Base-by-base conservation (phyloP, 2,329 filamentous ascomycete genomes). In the Exserohilum turcica region DNA sequence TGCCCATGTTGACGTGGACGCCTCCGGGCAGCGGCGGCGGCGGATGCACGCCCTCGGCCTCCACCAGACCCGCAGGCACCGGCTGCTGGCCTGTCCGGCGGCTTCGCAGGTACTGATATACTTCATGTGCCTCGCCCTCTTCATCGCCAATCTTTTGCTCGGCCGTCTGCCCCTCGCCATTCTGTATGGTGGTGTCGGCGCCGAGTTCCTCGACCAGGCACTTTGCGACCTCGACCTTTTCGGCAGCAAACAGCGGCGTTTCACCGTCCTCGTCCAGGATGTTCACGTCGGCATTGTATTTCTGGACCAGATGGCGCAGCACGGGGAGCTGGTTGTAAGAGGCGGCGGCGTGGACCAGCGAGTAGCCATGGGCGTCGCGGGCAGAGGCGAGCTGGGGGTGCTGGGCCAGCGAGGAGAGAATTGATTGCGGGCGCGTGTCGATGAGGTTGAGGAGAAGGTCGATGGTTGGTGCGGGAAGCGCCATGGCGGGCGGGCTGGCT, bases 281-380 rank as follows among this genome's bases (percentile, higher is more conserved):
- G 71, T 97, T 88, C 42, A 92, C 84, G 55, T 92, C 80, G 19
- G 93, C 92, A 10, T 86, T 77, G 75, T 92, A 91, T 29, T 93
- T 90, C 40, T 80, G 80, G 24, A 96, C 81, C 5, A 99, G 82
- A 0, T 85, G 76, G 54, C 89, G 87, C 13, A 97, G 82, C 13
- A 99, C 86, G 49, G 89, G 84, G 31, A 91, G 78, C 71, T 97
- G 92, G 71, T 88, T 89, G 81, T 97, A 99, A 63, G 92, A 97
- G 15, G 91, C 88, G 13, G 93, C 91, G 46, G 94, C 94, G 76
- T 99, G 94, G 43, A 97, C 80, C 21, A 97, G 85, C 40, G 92
- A 96, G 79, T 99, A 99, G 67, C 94, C 94, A 69, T 97, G 89
- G 54, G 89, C 86, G 75, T 99, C 94, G 77, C 96, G 91, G 46